Evolutionary conservation across 345 rosid genomes (phyloP), one percentile per base, ranked within the genome.

Genomic region (Hibiscus syriacus): DNA sequence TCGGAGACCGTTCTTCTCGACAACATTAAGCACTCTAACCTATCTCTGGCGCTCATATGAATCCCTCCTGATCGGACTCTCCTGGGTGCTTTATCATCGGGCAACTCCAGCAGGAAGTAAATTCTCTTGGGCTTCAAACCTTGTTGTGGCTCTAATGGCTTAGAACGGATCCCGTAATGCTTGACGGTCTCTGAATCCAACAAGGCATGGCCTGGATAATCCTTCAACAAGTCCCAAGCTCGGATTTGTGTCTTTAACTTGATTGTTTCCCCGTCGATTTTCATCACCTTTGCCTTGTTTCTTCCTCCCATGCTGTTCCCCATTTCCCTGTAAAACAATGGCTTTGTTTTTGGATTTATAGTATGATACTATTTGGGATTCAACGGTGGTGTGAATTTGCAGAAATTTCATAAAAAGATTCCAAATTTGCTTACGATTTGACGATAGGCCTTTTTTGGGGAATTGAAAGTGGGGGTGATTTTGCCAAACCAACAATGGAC

Each of bases 91-190:
- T 71, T 80, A 46, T 79, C 78, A 3, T 73, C 57, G 4, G 99
- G 98, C 10, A 91, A 72, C 75, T 94, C 92, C 1, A 91, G 93
- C 23, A 94, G 82, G 78, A 91, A 94, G 63, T 94, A 94, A 0
- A 85, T 73, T 38, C 78, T 80, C 72, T 72, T 85, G 0, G 98
- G 85, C 10, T 83, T 79, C 63, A 94, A 69, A 5, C 77, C 66
- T 32, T 83, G 96, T 36, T 80, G 81, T 2, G 85, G 84, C 66
- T 86, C 90, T 38, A 92, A 72, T 16, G 96, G 93, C 74, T 83
- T 86, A 0, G 99, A 89, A 3, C 96, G 87, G 19, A 83, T 61
- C 1, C 99, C 98, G 10, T 78, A 86, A 59, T 82, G 82, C 84
- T 92, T 87, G 0, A 92, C 99, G 0, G 92, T 79, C 30, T 84